Conservation (phyloP, 257 asterid genomes). For the Forsythia viridissima region DNA sequence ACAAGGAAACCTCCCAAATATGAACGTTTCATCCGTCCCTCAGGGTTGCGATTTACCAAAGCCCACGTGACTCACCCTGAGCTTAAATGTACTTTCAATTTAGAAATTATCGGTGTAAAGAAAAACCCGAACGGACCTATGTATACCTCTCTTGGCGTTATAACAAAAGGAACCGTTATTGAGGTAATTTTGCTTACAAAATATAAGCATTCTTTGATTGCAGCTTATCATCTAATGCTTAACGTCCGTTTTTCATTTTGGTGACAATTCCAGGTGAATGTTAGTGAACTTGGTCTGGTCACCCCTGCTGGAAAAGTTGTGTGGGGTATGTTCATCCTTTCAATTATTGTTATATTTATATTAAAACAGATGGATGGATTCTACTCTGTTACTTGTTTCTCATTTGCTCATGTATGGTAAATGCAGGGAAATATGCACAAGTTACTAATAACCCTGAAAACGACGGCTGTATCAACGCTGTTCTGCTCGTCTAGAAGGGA, state of each 20-base stretch:
- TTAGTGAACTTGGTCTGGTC: constrained; percentile 92
- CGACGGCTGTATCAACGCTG: constrained; percentile 93
- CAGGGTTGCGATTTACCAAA: constrained; percentile 87
- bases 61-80: constrained; percentile 98
- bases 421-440: constrained; percentile 94
- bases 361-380: background rate
- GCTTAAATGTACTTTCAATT: constrained; percentile 86
- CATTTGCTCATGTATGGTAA: background rate
- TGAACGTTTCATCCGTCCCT: constrained; percentile 92
- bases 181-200: constrained; percentile 52
- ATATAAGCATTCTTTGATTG: background rate
- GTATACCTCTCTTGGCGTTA: constrained; percentile 95
- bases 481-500: constrained; percentile 66
- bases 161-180: constrained; percentile 84
- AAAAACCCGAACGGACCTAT: constrained; percentile 94
- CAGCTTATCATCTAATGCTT: background rate
- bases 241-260: constrained; percentile 5
- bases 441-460: constrained; percentile 97
- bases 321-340: constrained; percentile 63
- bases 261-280: constrained; percentile 64
- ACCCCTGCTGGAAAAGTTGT: constrained; percentile 98
- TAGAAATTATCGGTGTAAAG: constrained; percentile 94
- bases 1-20: constrained; percentile 98
- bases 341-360: no score
- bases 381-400: background rate